Base-by-base conservation (phyloP, 1,284 basidiomycete species). In the Puccinia novopanici region DNA sequence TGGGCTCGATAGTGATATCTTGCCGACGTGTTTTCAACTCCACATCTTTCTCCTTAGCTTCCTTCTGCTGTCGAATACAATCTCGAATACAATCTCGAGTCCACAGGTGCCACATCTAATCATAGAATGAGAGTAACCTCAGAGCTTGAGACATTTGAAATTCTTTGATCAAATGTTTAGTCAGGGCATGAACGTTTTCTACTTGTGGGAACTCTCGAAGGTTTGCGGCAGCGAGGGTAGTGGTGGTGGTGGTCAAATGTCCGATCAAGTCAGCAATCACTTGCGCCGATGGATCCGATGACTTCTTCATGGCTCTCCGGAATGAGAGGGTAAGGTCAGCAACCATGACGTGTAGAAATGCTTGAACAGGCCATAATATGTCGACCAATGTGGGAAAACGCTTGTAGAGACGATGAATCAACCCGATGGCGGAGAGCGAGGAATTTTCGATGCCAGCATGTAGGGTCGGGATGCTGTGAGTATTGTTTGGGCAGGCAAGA, bases 1-100 rank as follows among this genome's bases (percentile, higher is more conserved):
- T 95, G 15, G 89, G 89, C 13, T 89, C 86, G 40, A 89, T 88
- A 40, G 89, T 88, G 72, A 92, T 87, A 42, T 90, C 89, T 40
- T 89, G 86, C 78, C 88, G 88, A 63, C 89, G 91, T 78, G 89
- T 88, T 55, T 92, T 91, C 88, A 98, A 99, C 24, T 99, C 86
- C 71, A 92, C 92, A 48, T 90, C 89, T 0, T 90, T 89, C 50
- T 90, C 90, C 55, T 89, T 89, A 54, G 90, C 89, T 27, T n/a
- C n/a, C n/a, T n/a, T n/a, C n/a, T n/a, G n/a, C n/a, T n/a, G n/a
- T n/a, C n/a, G n/a, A n/a, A n/a, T n/a, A n/a, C n/a, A n/a, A n/a
- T n/a, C n/a, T n/a, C n/a, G n/a, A n/a, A n/a, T n/a, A n/a, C n/a
- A n/a, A n/a, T n/a, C n/a, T n/a, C n/a, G n/a, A n/a, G n/a, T n/a